Evolutionary conservation across 495 filamentous ascomycete genomes (phyloP), one percentile per base, ranked within the genome.

Genomic region (Penicillium psychrofluorescens): DNA sequence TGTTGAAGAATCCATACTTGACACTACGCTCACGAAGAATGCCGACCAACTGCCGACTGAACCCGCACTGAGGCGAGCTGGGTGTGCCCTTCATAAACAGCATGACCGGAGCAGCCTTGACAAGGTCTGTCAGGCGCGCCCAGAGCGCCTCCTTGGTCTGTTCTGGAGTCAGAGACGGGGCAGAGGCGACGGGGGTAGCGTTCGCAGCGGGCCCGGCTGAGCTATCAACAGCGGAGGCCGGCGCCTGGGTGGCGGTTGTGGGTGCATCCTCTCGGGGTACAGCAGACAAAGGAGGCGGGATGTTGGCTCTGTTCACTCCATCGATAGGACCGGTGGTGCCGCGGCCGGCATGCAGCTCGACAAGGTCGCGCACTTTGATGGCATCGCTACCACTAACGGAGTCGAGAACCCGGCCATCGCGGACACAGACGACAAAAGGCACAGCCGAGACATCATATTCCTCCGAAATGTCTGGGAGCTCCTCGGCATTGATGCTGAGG

Each of bases 1-100:
- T 97, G 58, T 99, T 97, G 69, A 99, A 99, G 75, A 97, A 97
- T 7, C 92, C 94, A 65, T 97, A 99, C 59, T 91, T 85, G 32
- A 99, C 84, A 40, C 84, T 83, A 46, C 83, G 79, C 70, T 95
- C 90, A 44, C 92, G 80, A 44, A 97, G 68, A 31, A 97, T 73
- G 2, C 72, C 79, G 11, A 97, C 94, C 32, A 95, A 60, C 67
- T 95, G 88, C 41, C 90, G 76, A 49, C 86, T 92, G 70, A 96
- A 98, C 2, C 92, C 92, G 61, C 92, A 98, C 66, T 96, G 89
- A 7, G 92, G 92, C 44, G 80, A 76, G 51, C 81, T 86, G 0
- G 92, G 92, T 1, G 94, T 95, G 30, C 92, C 70, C 59, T 78
- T 78, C 75, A 78, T 78, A 70, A 98, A 98, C 43, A 98, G 75